A percentile compares a stretch with the other conserved stretches of the same genome.
These are phyloP conservation scores for Leishmania major DNA, from an alignment of 208 protist genomes.

Conservation along the genomic window DNA sequence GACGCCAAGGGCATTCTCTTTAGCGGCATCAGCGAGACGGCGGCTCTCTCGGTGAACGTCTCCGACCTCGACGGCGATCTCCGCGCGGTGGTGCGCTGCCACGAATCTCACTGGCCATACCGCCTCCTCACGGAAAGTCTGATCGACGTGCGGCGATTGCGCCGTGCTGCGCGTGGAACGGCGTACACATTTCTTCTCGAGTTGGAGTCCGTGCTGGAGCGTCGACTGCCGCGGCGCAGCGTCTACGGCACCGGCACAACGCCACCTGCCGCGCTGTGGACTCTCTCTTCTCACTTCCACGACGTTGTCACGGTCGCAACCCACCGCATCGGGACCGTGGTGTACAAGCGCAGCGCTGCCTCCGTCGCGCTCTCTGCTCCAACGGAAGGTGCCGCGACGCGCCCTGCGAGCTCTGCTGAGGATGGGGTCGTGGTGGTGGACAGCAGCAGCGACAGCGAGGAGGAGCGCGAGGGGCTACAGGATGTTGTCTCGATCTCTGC, in stretches of 20 bases:
- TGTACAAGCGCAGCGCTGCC: slow-evolving; percentile 10
- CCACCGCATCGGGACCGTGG: slow-evolving; percentile 62
- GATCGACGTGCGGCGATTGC: slow-evolving; percentile 78
- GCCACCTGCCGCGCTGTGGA: slow-evolving; percentile 75
- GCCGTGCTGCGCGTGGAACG: slow-evolving; percentile 43
- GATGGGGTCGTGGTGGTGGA: slow-evolving; percentile 38
- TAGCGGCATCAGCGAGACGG: slow-evolving; percentile 36
- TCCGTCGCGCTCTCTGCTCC: neutral
- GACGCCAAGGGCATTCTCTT: slow-evolving; percentile 50
- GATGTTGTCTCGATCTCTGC: neutral
- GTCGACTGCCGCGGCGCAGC: slow-evolving; percentile 35
- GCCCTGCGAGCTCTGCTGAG: neutral
- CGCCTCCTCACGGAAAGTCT: slow-evolving; percentile 63
- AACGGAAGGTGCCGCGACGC: neutral
- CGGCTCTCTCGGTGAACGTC: slow-evolving; percentile 37
- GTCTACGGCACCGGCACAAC: slow-evolving; percentile 27
- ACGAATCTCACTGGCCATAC: slow-evolving; percentile 67
- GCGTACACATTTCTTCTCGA: slow-evolving; percentile 64
- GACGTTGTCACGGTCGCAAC: slow-evolving; percentile 77
- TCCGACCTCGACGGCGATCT: slow-evolving; percentile 76
- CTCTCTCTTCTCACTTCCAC: slow-evolving; percentile 72
- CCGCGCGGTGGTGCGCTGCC: slow-evolving; percentile 36
- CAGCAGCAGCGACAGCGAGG: slow-evolving; percentile 28
- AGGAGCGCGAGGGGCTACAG: slow-evolving; percentile 5
- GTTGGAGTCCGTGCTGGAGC: slow-evolving; percentile 49